Conservation (phyloP, 441 rosid genomes). For the Metrosideros polymorpha region DNA sequence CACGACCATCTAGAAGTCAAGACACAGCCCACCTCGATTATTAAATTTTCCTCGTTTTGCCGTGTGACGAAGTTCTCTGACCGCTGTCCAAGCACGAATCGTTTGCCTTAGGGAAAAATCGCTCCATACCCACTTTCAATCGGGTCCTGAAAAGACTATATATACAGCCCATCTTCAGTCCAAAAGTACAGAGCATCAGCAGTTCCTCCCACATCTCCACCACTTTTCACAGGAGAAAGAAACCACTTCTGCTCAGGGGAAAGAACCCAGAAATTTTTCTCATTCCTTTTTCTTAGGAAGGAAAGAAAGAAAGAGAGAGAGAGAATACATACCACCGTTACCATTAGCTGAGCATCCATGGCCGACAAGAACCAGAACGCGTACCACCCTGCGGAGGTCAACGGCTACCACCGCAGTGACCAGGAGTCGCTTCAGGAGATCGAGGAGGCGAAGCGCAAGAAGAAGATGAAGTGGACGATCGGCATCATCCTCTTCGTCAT, state of each 20-base stretch:
- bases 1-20: background rate
- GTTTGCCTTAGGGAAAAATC: background rate
- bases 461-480: conserved; percentile 1
- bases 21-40: background rate
- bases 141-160: too few relatives aligned
- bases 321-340: background rate
- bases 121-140: background rate
- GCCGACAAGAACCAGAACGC: background rate
- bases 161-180: background rate
- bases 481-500: background rate
- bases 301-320: background rate
- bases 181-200: background rate
- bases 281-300: background rate
- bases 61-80: background rate
- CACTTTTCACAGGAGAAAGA: background rate
- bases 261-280: background rate
- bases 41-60: background rate
- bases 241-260: background rate
- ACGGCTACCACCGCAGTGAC: background rate
- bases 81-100: background rate
- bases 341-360: background rate
- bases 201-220: background rate
- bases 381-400: background rate
- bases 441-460: background rate
- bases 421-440: background rate